Base-by-base conservation (phyloP, 129 eudicot genomes). In the Ambrosia trifida region DNA sequence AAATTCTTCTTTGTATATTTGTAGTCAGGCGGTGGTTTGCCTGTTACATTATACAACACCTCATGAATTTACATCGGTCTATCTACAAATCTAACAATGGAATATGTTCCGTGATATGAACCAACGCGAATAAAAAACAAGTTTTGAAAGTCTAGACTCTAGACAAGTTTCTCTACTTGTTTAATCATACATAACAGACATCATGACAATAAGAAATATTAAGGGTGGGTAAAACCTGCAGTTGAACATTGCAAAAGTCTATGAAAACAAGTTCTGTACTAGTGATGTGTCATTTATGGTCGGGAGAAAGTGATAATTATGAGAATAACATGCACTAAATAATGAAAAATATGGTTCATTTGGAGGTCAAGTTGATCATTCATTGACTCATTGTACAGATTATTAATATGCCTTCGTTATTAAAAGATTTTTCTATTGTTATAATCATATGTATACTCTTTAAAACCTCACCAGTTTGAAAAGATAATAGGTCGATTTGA, bases 21-120 rank as follows among this genome's bases (percentile, higher is more conserved):
- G 98, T 94, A 16, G 93, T 89, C 33, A 87, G 81, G 66, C 95
- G 78, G 61, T 94, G 97, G 78, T 94, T 94, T 64, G 85, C 85
- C 98, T 94, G 88, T 72, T 79, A 11, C 40, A 41, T 38, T 44
- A 71, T 3, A 68, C 51, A 76, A 10, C 36, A 49, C 33, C 49
- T 19, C 64, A 61, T 38, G 51, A 69, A 24, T 10, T 61, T 12
- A 60, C 12, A 20, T 24, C 38, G 56, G 12, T 76, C 47, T 24
- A 59, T 58, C 60, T 33, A 31, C 13, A 40, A 14, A 50, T 45
- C 35, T 4, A 14, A 16, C 9, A 13, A 33, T 35, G 18, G 14
- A 14, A 57, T 24, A 32, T 51, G 56, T 36, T 5, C 16, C 16
- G 11, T 12, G 28, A 57, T 54, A 57, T 57, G 36, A 30, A 24